These are phyloP conservation scores for Quercus dentata DNA, from an alignment of 306 rosid genomes.

Conservation along the genomic window DNA sequence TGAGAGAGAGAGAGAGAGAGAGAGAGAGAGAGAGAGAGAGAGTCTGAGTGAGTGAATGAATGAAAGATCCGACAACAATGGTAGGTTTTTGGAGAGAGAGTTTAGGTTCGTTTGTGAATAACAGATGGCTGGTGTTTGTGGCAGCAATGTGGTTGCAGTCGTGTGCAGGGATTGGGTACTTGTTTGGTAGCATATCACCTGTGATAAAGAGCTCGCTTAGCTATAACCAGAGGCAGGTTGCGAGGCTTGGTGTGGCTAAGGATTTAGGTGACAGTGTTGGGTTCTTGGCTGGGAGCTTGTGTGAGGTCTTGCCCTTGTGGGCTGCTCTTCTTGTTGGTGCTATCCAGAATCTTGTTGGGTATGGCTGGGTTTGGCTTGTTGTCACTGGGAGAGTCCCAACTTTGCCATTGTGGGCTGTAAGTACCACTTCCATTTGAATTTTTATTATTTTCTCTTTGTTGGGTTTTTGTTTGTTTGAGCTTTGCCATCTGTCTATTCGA, in stretches of 20 bases:
- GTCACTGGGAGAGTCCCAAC: slow-evolving; percentile 53
- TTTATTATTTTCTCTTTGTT: neutral
- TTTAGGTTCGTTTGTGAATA: slow-evolving; percentile 36
- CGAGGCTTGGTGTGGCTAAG: slow-evolving; percentile 78
- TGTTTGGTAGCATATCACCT: slow-evolving; percentile 88
- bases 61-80: neutral
- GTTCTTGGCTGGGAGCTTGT: slow-evolving; percentile 62
- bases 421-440: slow-evolving; percentile 16
- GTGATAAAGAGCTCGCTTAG: slow-evolving; percentile 58
- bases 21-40: neutral
- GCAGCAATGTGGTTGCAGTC: slow-evolving; percentile 97
- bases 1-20: neutral
- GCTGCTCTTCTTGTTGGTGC: slow-evolving; percentile 72
- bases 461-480: too few relatives aligned
- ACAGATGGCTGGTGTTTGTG: slow-evolving; percentile 90
- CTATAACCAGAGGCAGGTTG: slow-evolving; percentile 72
- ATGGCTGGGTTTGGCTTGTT: slow-evolving; percentile 83
- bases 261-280: slow-evolving; percentile 91
- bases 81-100: slow-evolving; percentile 51
- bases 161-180: slow-evolving; percentile 85
- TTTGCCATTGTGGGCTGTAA: slow-evolving; percentile 83
- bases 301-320: slow-evolving; percentile 81
- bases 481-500: too few relatives aligned
- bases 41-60: neutral
- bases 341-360: slow-evolving; percentile 59